Conservation (phyloP, 2,329 filamentous ascomycete species). For the Pestalotiopsis fici region DNA sequence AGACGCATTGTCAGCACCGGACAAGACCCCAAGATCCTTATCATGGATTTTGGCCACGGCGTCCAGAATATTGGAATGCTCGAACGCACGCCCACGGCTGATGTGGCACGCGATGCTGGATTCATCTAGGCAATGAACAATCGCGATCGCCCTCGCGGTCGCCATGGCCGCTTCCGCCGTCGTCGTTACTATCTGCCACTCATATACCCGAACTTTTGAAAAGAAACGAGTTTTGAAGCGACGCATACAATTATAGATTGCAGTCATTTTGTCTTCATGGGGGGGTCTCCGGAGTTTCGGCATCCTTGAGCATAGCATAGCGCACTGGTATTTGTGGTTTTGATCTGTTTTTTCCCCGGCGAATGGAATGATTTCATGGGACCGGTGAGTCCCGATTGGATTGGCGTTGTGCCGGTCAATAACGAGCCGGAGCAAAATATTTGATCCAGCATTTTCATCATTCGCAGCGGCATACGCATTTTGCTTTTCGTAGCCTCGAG, state of each 20-base stretch:
- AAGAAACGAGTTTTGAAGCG: not conserved
- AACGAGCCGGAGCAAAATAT: not conserved
- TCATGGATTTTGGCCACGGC: conserved; percentile 84
- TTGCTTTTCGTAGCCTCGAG: not conserved
- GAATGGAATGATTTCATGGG: not conserved
- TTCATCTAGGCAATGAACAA: conserved; percentile 28
- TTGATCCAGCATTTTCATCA: not conserved
- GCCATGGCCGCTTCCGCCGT: not conserved
- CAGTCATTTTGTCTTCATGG: not conserved
- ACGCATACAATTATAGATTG: not conserved
- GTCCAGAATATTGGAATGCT: conserved; percentile 60
- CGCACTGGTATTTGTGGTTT: not conserved
- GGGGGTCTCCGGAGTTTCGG: not conserved
- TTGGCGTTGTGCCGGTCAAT: not conserved
- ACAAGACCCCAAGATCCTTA: conserved; percentile 87
- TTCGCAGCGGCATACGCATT: not conserved
- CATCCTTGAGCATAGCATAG: not conserved
- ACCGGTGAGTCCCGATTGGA: not conserved
- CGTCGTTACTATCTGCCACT: not conserved
- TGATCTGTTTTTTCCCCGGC: not conserved
- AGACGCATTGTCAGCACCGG: conserved; percentile 91
- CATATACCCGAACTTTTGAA: not conserved
- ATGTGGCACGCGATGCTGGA: conserved; percentile 29
- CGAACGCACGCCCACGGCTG: conserved; percentile 43
- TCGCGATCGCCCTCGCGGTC: not conserved